Evolutionary conservation across 2,329 filamentous ascomycete genomes (phyloP), one percentile per base, ranked within the genome.

Genomic region (Calonectria pauciramosa): DNA sequence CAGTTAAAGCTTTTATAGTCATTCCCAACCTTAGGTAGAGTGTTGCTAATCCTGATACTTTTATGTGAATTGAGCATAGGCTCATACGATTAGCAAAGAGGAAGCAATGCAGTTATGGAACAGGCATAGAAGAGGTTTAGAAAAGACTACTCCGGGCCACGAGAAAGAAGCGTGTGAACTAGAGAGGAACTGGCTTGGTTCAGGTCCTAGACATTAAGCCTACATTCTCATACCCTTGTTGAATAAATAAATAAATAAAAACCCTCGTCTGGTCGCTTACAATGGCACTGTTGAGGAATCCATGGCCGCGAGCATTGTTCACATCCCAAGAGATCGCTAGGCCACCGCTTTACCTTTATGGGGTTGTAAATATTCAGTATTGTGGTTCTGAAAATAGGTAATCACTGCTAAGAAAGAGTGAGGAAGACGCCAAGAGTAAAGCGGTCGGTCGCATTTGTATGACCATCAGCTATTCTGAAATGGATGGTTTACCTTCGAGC

Each of bases 201-300:
- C 2, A 47, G 4, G n/a, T 1, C n/a, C 18, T 23, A 3, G n/a
- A 23, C 4, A 20, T 9, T 20, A n/a, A 4, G 0, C 5, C 18
- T n/a, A 16, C 8, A n/a, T n/a, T n/a, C 8, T n/a, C 20, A n/a
- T 16, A 20, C 10, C 9, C 10, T 41, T 4, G 7, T 18, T 11
- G 41, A n/a, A 32, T 32, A 32, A 32, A 4, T 32, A 32, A 32
- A 4, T 32, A 32, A 32, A 4, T 20, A n/a, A 47, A 6, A 8
- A 3, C 20, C 10, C 11, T 47, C 2, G 3, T 23, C 9, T 47
- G 4, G 9, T n/a, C n/a, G 44, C 44, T 23, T n/a, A 23, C n/a
- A 47, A 47, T 47, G 44, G n/a, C n/a, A 4, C 20, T 23, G 44
- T 23, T 8, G 23, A 47, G 23, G n/a, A n/a, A 47, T 13, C 44